phyloP scores from a whole-genome alignment of 805 yeast genomes.

The Wickerhamiella vanderwaltii region DNA sequence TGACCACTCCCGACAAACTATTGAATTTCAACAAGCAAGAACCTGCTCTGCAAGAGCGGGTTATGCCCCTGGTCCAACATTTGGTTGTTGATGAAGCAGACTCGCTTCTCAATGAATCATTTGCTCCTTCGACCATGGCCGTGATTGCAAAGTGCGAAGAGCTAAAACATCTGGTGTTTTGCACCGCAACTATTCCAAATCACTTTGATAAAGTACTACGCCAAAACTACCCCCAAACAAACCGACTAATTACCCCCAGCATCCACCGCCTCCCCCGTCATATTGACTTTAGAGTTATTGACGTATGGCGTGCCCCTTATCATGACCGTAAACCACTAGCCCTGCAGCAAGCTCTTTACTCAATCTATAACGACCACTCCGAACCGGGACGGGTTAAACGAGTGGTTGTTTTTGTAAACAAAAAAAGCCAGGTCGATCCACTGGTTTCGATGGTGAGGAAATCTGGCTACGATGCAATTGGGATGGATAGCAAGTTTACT shows the following conservation, averaged over 20 bases:
- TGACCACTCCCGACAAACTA: constrained; percentile 77
- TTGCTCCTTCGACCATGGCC: constrained; percentile 50
- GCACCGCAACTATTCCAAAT: constrained; percentile 84
- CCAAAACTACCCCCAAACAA: constrained; percentile 50
- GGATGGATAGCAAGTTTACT: constrained; percentile 53
- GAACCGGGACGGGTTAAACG: constrained; percentile 68
- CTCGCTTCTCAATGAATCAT: constrained; percentile 73
- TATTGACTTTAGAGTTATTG: constrained; percentile 60
- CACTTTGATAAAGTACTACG: constrained; percentile 54
- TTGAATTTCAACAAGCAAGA: constrained; percentile 28
- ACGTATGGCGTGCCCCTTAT: constrained; percentile 67
- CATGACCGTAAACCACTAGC: constrained; percentile 76
- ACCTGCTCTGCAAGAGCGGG: constrained; percentile 21
- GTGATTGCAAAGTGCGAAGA: constrained; percentile 41
- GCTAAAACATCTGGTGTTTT: constrained; percentile 54
- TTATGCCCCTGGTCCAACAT: constrained; percentile 38
- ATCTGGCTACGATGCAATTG: constrained; percentile 48
- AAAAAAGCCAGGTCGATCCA: constrained; percentile 47
- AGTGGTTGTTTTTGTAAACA: constrained; percentile 74
- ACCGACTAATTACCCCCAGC: constrained; percentile 62
- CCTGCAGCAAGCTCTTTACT: constrained; percentile 75
- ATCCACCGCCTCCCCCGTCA: constrained; percentile 74
- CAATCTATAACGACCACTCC: constrained; percentile 71
- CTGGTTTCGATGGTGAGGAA: constrained; percentile 44
- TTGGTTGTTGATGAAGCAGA: constrained; percentile 90